These are phyloP conservation scores for Lithocarpus polystachyus DNA, from an alignment of 306 rosid genomes.

Conservation along the genomic window DNA sequence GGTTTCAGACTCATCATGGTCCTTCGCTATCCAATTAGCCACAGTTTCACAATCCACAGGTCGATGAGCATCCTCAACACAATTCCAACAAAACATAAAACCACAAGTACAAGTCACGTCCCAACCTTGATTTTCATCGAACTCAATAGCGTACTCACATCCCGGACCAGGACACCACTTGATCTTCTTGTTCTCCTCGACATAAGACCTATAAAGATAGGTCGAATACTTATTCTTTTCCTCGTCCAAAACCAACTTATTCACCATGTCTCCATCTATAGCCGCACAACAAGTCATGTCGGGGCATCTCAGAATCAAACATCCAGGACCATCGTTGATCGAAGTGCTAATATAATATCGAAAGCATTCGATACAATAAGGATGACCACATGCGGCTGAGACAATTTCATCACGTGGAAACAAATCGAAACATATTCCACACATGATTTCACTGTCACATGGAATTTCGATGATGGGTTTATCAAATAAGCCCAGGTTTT, in stretches of 20 bases:
- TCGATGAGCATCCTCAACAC: constrained; percentile 43
- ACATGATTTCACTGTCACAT: not conserved
- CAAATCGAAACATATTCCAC: constrained; percentile 38
- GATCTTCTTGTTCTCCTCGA: constrained; percentile 39
- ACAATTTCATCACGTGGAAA: constrained; percentile 1
- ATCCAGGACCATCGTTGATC: constrained; percentile 42
- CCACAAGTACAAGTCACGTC: constrained; percentile 37
- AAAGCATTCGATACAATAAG: constrained; percentile 37
- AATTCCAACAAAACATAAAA: constrained; percentile 41
- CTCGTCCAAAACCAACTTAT: constrained; percentile 1
- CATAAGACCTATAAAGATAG: constrained; percentile 40
- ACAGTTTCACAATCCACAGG: constrained; percentile 43
- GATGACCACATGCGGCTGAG: constrained; percentile 38
- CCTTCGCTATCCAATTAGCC: constrained; percentile 35
- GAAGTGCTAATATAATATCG: constrained; percentile 31
- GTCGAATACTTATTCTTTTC: constrained; percentile 31
- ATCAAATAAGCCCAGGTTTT: constrained; percentile 29
- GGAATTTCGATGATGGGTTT: not conserved
- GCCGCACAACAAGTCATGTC: constrained; percentile 35
- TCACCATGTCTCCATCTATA: constrained; percentile 34
- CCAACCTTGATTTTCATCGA: not conserved
- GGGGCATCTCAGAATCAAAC: constrained; percentile 42
- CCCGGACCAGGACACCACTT: constrained; percentile 52
- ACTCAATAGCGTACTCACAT: constrained; percentile 37
- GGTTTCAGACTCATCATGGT: constrained; percentile 33